Base-by-base conservation (phyloP, 2,329 filamentous ascomycete genomes). In the Westerdykella ornata region DNA sequence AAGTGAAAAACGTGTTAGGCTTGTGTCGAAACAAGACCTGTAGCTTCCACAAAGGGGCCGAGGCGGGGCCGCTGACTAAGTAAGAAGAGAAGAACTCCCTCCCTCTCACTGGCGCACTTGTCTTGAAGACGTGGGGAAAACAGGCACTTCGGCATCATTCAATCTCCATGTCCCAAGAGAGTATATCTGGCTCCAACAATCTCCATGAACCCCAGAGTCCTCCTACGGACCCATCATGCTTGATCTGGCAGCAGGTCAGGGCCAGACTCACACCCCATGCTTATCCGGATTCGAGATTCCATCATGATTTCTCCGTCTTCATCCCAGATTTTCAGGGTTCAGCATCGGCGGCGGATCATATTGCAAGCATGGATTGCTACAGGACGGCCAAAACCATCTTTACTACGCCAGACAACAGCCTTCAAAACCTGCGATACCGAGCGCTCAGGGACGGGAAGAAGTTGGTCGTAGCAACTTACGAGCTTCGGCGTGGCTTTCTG, bases 351-450 rank as follows among this genome's bases (percentile, higher is more conserved):
- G 55, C 57, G 13, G 46, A 56, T 5, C 58, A 53, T 28, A 48
- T 72, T 2, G 40, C 52, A 1, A 41, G 54, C 3, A 49, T 69
- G 13, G 52, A 57, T 3, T 58, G 52, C 39, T 71, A 70, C 45
- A 36, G 47, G 14, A 38, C 46, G 7, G 59, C 62, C 3, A 31
- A 42, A 9, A 54, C 56, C 4, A 46, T 72, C 35, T 70, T 72
- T 44, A 62, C 68, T 16, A 66, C 67, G 4, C 64, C 68, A 2
- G 69, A 72, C 46, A 71, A 70, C 43, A 70, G 68, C 48, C 57
- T 72, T n/a, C 67, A 71, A 48, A 48, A 59, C 7, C 53, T 72
- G 18, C 60, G 69, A 12, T 48, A 51, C 17, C 51, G 51, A n/a
- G 65, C 68, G 6, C 53, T 72, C 19, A 51, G 49, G 36, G 67